Evolutionary conservation across 108 stramenopile genomes (phyloP).

Genomic region (Skeletonema costatum): DNA sequence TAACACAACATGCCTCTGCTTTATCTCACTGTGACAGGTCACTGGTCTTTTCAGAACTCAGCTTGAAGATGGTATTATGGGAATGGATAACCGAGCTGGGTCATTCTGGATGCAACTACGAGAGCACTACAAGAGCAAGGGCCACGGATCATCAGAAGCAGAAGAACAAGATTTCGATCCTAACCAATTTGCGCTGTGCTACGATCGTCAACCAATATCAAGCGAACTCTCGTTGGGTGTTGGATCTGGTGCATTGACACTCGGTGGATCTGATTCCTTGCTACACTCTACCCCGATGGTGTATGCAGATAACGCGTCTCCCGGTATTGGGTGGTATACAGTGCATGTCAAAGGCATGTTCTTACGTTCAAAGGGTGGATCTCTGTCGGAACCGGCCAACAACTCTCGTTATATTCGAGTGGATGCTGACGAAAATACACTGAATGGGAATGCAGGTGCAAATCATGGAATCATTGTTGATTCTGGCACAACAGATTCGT

Average conservation of each 20-base stretch:
- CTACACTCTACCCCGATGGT: conserved; percentile 80
- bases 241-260: conserved; percentile 86
- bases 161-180: conserved; percentile 2
- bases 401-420: conserved; percentile 18
- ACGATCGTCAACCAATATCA: conserved; percentile 31
- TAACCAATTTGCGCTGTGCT: conserved; percentile 71
- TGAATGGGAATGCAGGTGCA: conserved; percentile 49
- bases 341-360: conserved; percentile 72
- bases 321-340: conserved; percentile 68
- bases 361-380: conserved; percentile 56
- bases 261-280: conserved; percentile 84
- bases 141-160: conserved; percentile 16
- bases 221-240: conserved; percentile 41
- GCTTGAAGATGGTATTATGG: conserved; percentile 97
- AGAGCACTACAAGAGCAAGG: conserved; percentile 31
- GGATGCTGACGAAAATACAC: conserved; percentile 19
- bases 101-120: conserved; percentile 79
- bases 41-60: conserved; percentile 96
- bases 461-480: conserved; percentile 93
- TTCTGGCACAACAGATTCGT: conserved; percentile 97
- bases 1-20: conserved; percentile 73
- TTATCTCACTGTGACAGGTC: conserved; percentile 85
- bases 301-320: conserved; percentile 51
- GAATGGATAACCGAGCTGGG: conserved; percentile 63
- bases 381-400: background rate